phyloP scores from a whole-genome alignment of 2,329 filamentous ascomycete genomes.

The Aspergillus novofumigatus region DNA sequence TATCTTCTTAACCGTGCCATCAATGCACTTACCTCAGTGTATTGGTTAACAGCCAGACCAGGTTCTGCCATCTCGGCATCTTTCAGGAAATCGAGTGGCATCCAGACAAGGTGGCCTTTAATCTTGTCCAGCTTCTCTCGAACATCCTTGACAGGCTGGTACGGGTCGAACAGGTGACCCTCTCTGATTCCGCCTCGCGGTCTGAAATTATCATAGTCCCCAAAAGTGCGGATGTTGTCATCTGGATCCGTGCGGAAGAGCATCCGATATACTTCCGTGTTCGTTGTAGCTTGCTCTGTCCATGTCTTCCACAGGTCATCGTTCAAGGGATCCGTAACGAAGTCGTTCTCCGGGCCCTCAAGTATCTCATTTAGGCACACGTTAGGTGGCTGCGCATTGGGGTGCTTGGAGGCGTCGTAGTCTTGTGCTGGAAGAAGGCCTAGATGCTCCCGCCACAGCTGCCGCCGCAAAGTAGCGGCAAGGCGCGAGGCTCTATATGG shows the following conservation, averaged over 20 bases:
- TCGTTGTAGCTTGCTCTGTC: slow-evolving; percentile 66
- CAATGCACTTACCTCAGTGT: slow-evolving; percentile 70
- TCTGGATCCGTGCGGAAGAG: slow-evolving; percentile 90
- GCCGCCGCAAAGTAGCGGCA: slow-evolving; percentile 73
- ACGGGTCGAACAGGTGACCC: slow-evolving; percentile 82
- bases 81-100: slow-evolving; percentile 82
- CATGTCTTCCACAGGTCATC: slow-evolving; percentile 67
- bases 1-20: neutral
- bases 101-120: slow-evolving; percentile 88
- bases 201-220: slow-evolving; percentile 80
- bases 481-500: slow-evolving; percentile 70
- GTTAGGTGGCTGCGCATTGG: slow-evolving; percentile 73
- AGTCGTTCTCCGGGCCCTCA: slow-evolving; percentile 62
- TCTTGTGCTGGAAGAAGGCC: slow-evolving; percentile 74
- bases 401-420: slow-evolving; percentile 60
- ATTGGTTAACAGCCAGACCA: slow-evolving; percentile 78
- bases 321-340: slow-evolving; percentile 71
- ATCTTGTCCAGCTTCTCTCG: slow-evolving; percentile 72
- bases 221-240: slow-evolving; percentile 80
- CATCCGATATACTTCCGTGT: slow-evolving; percentile 75
- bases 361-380: slow-evolving; percentile 68
- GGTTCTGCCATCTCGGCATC: slow-evolving; percentile 86
- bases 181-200: slow-evolving; percentile 63
- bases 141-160: slow-evolving; percentile 68
- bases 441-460: slow-evolving; percentile 88